Base-by-base conservation (phyloP, 768 basidiomycete species). In the Suillus subaureus region DNA sequence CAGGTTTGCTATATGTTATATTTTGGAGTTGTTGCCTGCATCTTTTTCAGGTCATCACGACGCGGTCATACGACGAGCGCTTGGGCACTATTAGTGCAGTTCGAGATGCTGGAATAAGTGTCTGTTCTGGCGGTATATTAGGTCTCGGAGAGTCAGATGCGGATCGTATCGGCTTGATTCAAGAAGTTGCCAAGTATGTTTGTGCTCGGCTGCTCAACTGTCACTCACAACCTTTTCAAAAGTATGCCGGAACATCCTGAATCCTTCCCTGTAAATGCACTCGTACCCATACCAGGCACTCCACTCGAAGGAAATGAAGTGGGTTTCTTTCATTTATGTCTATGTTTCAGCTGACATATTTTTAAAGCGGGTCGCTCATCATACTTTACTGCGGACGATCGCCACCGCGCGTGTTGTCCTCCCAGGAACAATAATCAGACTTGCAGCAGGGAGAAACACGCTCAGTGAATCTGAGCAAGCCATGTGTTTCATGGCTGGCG, bases 401-500 rank as follows among this genome's bases (percentile, higher is more conserved):
- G 93, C 97, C 15, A 98, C 97, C 28, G 94, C 97, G 21, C 89
- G 97, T 49, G 89, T 99, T 67, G 90, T 94, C 39, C 85, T 99
- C 70, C 97, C 97, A 1, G 84, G 81, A 66, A 96, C 97, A 13
- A 98, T 99, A 72, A 97, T 99, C 65, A 88, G 97, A 64, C 88
- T 99, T 31, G 96, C 97, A 8, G 97, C 97, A 23, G 97, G 97
- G 63, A 83, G 97, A 72, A 94, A 94, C 75, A 92, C 88, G 2
- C 86, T 97, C 70, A 83, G 83, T 65, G 97, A 99, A 80, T 84
- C 92, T 11, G 93, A 98, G 77, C 97, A 99, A 75, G 95, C 91
- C 8, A 95, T 99, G 91, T 96, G 94, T 74, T 99, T 99, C 80
- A 92, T 99, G 92, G 96, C 97, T 1, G 97, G 97, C 28, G 97